Evolutionary conservation across 2,329 filamentous ascomycete genomes (phyloP), one percentile per base, ranked within the genome.

Genomic region (Xylaria sp.): DNA sequence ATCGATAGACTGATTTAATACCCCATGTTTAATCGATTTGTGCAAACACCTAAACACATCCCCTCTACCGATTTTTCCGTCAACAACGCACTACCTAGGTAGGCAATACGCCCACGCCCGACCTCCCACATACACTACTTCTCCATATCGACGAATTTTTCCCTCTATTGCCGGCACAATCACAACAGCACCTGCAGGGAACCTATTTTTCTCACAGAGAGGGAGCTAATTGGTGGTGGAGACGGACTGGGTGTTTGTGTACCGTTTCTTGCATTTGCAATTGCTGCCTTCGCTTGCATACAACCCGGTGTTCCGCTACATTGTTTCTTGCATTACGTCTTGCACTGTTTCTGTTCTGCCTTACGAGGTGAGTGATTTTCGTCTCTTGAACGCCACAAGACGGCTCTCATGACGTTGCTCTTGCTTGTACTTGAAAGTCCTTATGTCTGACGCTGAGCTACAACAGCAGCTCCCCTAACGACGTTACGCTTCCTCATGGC

Each of bases 401-500:
- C 20, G 25, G 22, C 39, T 36, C 47, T 57, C 33, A 15, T 17
- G 20, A 42, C 25, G 29, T 47, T 50, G 29, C 25, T 29, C 25
- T 6, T 59, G 25, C 61, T 69, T 59, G 65, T 56, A 61, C 59
- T 54, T 45, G 25, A 6, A 47, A 39, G 5, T 47, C 51, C n/a
- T 39, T 33, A 27, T 58, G 36, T 63, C 64, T 63, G 39, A 62
- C 65, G 33, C 44, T 61, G 49, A 36, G 13, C 31, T 25, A 25
- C 39, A 55, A 33, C 36, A 58, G 49, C 62, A 63, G 49, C 50
- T 67, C 29, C 63, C 68, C 67, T 76, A 61, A 77, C 73, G 76
- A 76, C 72, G 42, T 77, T 61, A 76, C 76, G 72, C 76, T 50
- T 69, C 73, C 67, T 69, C 65, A 81, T 80, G 78, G 74, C 75